Evolutionary conservation across 176 grass and related monocot genomes (phyloP), one percentile per base, ranked within the genome.

Genomic region (Zoysia pacifica): DNA sequence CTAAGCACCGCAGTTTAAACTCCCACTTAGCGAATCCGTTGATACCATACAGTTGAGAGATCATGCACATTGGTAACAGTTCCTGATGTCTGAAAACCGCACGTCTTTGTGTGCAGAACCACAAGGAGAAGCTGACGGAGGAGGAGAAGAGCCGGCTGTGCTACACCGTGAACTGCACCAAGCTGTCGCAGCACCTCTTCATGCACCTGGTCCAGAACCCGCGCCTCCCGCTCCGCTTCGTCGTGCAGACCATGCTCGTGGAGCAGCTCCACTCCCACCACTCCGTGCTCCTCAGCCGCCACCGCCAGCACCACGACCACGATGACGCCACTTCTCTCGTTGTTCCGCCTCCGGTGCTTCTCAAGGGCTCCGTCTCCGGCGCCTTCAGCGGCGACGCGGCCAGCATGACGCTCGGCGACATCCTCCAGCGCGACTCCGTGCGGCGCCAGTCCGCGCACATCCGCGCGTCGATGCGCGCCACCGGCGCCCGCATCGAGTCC

Each of bases 151-250:
- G 53, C 50, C 50, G 86, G 73, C 18, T 99, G 50, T 99, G 96
- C 84, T 93, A 89, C 90, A 90, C 72, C 67, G 76, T 99, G 81
- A 99, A 87, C 83, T 93, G 92, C 81, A 82, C 88, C 46, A 93
- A 91, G 81, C 90, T 99, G 67, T 99, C 96, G 11, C 96, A 84
- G 39, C 67, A 81, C 65, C 55, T 91, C 35, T 94, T 99, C 81
- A 86, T 95, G 86, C 90, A 99, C 84, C 87, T 99, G 19, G 93
- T 99, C 20, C 96, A 99, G 59, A 99, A 99, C 84, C 96, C 96
- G 14, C 86, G 90, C 48, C 96, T 99, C 47, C 96, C 96, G 2
- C 90, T 99, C 74, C 96, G 96, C 41, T 99, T 99, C 86, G 86
- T 99, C 73, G 93, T 99, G 68, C 96, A 99, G 91, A 92, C 96